These are phyloP conservation scores for Eutrema heterophyllum DNA, from an alignment of 345 rosid species.

Conservation along the genomic window DNA sequence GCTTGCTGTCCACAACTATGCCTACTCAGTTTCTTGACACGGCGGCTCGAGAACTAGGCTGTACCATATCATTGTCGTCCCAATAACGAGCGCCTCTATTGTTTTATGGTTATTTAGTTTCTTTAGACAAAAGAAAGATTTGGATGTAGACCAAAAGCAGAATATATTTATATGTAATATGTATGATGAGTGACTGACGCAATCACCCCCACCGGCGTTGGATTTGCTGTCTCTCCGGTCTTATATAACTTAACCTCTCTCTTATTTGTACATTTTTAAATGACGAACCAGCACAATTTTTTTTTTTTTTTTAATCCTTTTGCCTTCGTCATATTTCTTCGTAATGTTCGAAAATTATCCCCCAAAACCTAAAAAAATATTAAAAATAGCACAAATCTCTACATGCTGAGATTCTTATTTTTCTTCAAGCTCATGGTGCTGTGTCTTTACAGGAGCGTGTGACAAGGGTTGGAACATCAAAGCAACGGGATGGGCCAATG, in stretches of 20 bases:
- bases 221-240: slow-evolving; percentile 13
- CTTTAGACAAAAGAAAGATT: neutral
- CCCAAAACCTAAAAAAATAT: too few species aligned
- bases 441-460: too few species aligned
- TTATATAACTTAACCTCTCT: slow-evolving; percentile 9
- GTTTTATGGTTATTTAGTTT: neutral
- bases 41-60: slow-evolving; percentile 82
- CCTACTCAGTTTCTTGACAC: slow-evolving; percentile 57
- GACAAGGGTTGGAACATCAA: too few species aligned
- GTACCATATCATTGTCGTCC: slow-evolving; percentile 35
- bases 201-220: slow-evolving; percentile 8
- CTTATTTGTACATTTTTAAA: slow-evolving; percentile 16
- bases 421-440: too few species aligned
- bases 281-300: slow-evolving; percentile 4
- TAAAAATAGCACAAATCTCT: too few species aligned
- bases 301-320: neutral
- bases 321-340: too few species aligned
- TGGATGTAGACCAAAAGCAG: slow-evolving; percentile 15
- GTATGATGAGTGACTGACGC: slow-evolving; percentile 26
- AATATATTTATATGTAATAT: neutral
- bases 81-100: slow-evolving; percentile 21
- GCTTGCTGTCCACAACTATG: slow-evolving; percentile 64
- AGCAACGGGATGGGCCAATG: too few species aligned
- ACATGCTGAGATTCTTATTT: too few species aligned
- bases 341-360: too few species aligned